These are phyloP conservation scores for Volvox reticuliferus DNA, from an alignment of 139 green algal species.

Conservation along the genomic window DNA sequence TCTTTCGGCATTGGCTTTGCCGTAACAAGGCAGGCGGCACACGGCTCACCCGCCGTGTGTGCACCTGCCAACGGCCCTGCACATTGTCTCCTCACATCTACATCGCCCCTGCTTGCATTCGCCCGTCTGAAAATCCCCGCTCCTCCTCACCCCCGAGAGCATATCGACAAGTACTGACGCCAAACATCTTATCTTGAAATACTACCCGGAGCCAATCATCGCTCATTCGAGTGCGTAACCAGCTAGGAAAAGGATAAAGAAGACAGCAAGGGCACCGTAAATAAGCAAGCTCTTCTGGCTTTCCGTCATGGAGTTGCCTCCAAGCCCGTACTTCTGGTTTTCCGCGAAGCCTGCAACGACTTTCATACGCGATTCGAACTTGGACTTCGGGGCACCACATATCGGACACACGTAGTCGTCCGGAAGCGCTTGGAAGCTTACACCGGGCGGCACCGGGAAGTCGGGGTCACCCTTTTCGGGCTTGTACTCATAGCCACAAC, in stretches of 20 bases:
- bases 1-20: background rate
- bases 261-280: slow-evolving; percentile 86
- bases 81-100: background rate
- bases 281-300: slow-evolving; percentile 94
- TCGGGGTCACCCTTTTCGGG: slow-evolving; percentile 89
- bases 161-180: background rate
- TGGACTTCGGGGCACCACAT: slow-evolving; percentile 83
- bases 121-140: background rate
- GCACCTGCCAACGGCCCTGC: background rate
- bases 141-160: background rate
- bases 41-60: too few relatives aligned
- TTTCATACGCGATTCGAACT: slow-evolving; percentile 80
- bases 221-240: slow-evolving; percentile 88
- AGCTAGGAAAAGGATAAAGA: slow-evolving; percentile 91
- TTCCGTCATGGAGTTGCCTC: slow-evolving; percentile 91
- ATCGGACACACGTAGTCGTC: slow-evolving; percentile 95
- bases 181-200: background rate
- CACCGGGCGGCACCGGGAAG: slow-evolving; percentile 87
- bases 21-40: background rate
- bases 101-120: background rate
- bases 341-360: slow-evolving; percentile 94
- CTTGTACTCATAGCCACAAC: slow-evolving; percentile 86
- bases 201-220: background rate
- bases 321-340: slow-evolving; percentile 95
- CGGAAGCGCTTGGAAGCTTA: slow-evolving; percentile 85